phyloP scores from a whole-genome alignment of 331 rosid genomes.

The Telfairia occidentalis region DNA sequence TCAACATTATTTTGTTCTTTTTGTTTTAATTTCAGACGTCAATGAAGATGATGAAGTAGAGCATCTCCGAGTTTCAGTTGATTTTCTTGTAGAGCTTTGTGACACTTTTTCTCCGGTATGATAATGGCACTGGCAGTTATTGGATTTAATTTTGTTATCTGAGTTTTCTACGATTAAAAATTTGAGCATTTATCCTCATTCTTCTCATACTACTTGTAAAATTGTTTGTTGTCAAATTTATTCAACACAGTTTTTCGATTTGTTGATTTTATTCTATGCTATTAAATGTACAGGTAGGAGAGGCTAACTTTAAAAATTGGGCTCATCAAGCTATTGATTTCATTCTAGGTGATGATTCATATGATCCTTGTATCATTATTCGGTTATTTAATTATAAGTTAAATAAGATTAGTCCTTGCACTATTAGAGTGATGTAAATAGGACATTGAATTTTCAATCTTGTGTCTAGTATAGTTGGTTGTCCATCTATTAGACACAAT shows the following conservation, averaged over 20 bases:
- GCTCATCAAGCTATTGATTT: conserved; percentile 82
- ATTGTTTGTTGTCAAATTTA: background rate
- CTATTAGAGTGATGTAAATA: too few relatives aligned
- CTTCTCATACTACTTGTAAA: background rate
- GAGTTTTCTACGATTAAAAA: background rate
- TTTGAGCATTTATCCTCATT: background rate
- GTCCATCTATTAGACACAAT: too few relatives aligned
- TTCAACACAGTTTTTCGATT: background rate
- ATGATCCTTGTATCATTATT: background rate
- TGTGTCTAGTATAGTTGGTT: too few relatives aligned
- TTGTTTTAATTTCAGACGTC: conserved; percentile 27
- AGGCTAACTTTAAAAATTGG: conserved; percentile 52
- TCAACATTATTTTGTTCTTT: background rate
- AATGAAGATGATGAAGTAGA: conserved; percentile 55
- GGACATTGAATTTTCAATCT: too few relatives aligned
- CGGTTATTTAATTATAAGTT: background rate
- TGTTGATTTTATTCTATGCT: background rate
- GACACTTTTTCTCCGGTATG: conserved; percentile 51
- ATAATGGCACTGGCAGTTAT: background rate
- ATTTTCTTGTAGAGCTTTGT: conserved; percentile 82
- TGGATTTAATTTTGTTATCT: background rate
- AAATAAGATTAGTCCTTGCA: too few relatives aligned
- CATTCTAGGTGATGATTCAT: conserved; percentile 46
- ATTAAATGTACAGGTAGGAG: conserved; percentile 37
- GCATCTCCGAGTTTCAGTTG: conserved; percentile 66